These are phyloP conservation scores for Pleurotus citrinopileatus DNA, from an alignment of 768 basidiomycete species.

Conservation along the genomic window DNA sequence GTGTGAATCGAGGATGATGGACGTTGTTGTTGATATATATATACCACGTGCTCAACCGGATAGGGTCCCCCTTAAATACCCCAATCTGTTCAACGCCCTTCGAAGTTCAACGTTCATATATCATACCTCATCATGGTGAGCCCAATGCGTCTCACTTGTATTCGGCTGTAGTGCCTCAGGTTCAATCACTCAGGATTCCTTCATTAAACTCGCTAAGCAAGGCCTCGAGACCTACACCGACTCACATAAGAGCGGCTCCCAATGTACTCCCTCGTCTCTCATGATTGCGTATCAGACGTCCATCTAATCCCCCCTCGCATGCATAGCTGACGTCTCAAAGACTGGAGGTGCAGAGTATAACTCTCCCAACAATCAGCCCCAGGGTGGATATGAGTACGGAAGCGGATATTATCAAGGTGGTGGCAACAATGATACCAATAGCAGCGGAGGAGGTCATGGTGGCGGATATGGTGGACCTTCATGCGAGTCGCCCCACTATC, in stretches of 20 bases:
- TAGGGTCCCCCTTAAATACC: background rate
- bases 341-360: slow-evolving; percentile 70
- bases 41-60: background rate
- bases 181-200: slow-evolving; percentile 16
- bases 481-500: background rate
- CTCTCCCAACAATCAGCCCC: slow-evolving; percentile 44
- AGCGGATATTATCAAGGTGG: background rate
- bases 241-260: slow-evolving; percentile 32
- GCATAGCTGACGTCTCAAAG: slow-evolving; percentile 41
- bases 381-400: slow-evolving; percentile 15
- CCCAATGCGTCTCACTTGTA: background rate
- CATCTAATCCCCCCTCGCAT: background rate
- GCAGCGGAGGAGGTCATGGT: background rate
- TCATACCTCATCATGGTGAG: background rate
- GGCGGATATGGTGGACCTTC: slow-evolving; percentile 23
- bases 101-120: background rate
- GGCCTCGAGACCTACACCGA: slow-evolving; percentile 52
- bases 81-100: background rate
- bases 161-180: no score
- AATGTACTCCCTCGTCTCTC: background rate
- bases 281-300: background rate
- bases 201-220: slow-evolving; percentile 72
- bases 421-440: background rate
- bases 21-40: background rate
- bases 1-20: no score